These are phyloP conservation scores for Chrysanthemum lavandulifolium DNA, from an alignment of 129 eudicot genomes.

Conservation along the genomic window DNA sequence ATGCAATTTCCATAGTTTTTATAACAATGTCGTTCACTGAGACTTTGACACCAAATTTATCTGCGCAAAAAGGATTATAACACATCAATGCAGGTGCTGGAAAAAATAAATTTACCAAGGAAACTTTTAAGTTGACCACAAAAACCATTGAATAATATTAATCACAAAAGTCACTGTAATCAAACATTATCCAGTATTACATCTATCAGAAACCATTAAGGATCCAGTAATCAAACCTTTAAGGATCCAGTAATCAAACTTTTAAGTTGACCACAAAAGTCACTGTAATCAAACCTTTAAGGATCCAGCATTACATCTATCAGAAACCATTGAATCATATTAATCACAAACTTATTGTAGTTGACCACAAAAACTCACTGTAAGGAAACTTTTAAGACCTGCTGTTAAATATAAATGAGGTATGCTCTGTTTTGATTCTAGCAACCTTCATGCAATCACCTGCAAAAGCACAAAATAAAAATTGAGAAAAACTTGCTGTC, in stretches of 20 bases:
- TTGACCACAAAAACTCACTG: slow-evolving; percentile 8
- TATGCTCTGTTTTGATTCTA: slow-evolving; percentile 55
- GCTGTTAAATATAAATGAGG: slow-evolving; percentile 87
- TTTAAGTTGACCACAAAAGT: no score
- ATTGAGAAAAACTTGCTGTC: not conserved
- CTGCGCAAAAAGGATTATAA: slow-evolving; percentile 39
- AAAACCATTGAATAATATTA: no score
- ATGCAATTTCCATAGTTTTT: slow-evolving; percentile 85
- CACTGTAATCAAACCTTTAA: slow-evolving; percentile 57
- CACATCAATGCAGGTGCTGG: slow-evolving; percentile 7
- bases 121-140: not conserved
- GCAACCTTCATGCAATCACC: slow-evolving; percentile 87
- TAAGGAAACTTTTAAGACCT: slow-evolving; percentile 45
- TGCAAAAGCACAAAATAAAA: slow-evolving; percentile 29
- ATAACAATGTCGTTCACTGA: slow-evolving; percentile 94
- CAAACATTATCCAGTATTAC: no score
- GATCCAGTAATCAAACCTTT: no score
- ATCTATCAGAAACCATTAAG: no score
- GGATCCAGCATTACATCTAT: slow-evolving; percentile 94
- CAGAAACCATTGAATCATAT: slow-evolving; percentile 16
- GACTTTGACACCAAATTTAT: slow-evolving; percentile 80
- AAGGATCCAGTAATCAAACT: no score
- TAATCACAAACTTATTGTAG: slow-evolving; percentile 13
- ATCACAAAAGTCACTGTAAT: no score
- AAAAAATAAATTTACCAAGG: slow-evolving; percentile 11